Base-by-base conservation (phyloP, 495 filamentous ascomycete genomes). In the Penicillium simplicissimum region DNA sequence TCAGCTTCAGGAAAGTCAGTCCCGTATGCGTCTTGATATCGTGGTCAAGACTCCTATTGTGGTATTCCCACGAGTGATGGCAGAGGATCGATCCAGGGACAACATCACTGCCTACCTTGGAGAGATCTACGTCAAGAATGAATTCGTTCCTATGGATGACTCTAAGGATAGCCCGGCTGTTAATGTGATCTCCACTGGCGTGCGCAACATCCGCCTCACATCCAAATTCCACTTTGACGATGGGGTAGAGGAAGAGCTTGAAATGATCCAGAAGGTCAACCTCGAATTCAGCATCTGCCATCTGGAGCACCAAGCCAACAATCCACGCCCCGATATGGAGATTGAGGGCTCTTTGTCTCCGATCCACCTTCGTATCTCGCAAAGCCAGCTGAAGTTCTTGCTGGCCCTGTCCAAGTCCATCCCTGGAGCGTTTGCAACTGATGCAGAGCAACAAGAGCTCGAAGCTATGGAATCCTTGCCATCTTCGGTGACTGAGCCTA, bases 221-320 rank as follows among this genome's bases (percentile, higher is more conserved):
- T 97, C 96, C 9, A 84, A 89, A 42, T 95, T 98, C 72, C 85
- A 97, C 69, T 97, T 93, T 63, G 76, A 81, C 11, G 84, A 86
- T 34, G 85, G 85, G 47, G 73, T 84, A 55, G 83, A 84, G 0
- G 94, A 98, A 74, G 93, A 96, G 67, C 81, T 98, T 23, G 91
- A 98, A 72, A 89, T 98, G 77, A 93, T 98, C 59, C 92, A 98
- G 68, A 93, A 97, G 64, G 91, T 98, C 15, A 94, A 98, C 69
- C 79, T 98, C 37, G 90, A 89, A 36, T 97, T 97, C 75, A 89
- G 88, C 52, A 86, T 98, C 59, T 96, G 89, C 25, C 93, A 96
- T 68, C 82, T 91, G 7, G 95, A 98, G 66, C 95, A 98, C 69
- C 85, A 87, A 58, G 73, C 83, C 38, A 88, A 89, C 49, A 80